Evolutionary conservation across 192 early-diverging fungal species (phyloP), one percentile per base, ranked within the genome.

Genomic region (Geranomyces michiganensis): DNA sequence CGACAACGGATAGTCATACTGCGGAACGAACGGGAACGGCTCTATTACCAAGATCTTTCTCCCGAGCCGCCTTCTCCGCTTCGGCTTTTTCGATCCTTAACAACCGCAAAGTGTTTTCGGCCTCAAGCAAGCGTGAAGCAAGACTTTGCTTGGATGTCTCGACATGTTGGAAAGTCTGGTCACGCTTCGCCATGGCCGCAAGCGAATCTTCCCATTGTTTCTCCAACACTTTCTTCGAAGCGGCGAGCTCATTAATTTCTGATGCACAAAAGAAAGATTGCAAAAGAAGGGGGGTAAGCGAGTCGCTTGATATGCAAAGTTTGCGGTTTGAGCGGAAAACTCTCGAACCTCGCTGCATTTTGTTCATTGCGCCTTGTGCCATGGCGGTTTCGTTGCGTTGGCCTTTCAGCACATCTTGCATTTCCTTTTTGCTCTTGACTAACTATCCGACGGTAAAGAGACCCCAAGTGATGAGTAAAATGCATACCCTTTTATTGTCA

Each of bases 131-230:
- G 15, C 66, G 26, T 17, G 62, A 47, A 47, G 55, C 68, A 12
- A 79, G 13, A 26, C 63, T 56, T 36, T 81, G 68, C 55, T 70
- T 69, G 10, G 56, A 48, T 29, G 65, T 53, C 8, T 79, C 74
- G n/a, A 84, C 70, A 19, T 56, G 32, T 48, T 82, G 80, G 32
- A 82, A 76, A 1, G 78, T 58, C 31, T 65, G 21, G 67, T 85
- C 81, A 46, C 84, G 80, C 45, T 82, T 85, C 0, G 83, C 53
- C 83, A 85, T 85, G 44, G 83, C 83, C 12, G 76, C 60, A 15
- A 85, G 36, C 7, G 84, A 64, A 31, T 85, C 84, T 62, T 84
- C 84, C 84, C 84, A 85, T 53, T 83, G 76, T 55, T 85, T 85
- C 63, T 77, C 78, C 7, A 76, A 51, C 17, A 31, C 26, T 56